Evolutionary conservation across 345 rosid species (phyloP), one percentile per base, ranked within the genome.

Genomic region (Heritiera littoralis): DNA sequence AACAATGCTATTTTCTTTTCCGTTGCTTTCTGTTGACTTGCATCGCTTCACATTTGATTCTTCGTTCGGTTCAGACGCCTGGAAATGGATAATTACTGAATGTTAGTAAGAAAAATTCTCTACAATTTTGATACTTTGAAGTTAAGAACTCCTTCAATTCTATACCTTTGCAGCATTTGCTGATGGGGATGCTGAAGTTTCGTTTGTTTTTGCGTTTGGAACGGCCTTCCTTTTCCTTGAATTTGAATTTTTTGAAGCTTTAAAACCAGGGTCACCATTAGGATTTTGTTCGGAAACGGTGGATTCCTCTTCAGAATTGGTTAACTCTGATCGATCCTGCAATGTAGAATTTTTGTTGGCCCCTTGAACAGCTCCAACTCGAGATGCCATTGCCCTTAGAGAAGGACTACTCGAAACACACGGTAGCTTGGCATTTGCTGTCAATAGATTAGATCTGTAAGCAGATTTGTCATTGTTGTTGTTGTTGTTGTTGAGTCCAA

Each of bases 331-430:
- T 70, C 2, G 49, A 49, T 60, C 30, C 66, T 55, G 20, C 23
- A 17, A 7, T 55, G 7, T 20, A 12, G 15, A 49, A 49, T 49
- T 49, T 1, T 49, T 49, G 54, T 49, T 49, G 54, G 54, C 1
- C 14, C 54, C 54, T 49, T 49, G 54, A 49, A 49, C 54, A 11
- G 14, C 54, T 2, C 14, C 54, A 12, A 11, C 54, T 14, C 73
- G 89, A 77, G 86, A 85, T 79, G 82, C 86, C 14, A 76, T 10
- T 12, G 83, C 86, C 68, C 86, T 84, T 35, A 91, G 84, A 28
- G 90, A 82, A 15, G 93, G 91, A 56, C 84, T 91, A 73, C 93
- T 92, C 2, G 89, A 86, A 72, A 92, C 90, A 77, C 97, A 90
- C 20, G 89, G 9, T 70, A 92, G 32, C 41, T 83, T 90, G 72